Percentiles rank a stretch among this genome's conserved stretches.
phyloP scores from a whole-genome alignment of 495 filamentous ascomycete genomes.

The Acidomyces sp. region DNA sequence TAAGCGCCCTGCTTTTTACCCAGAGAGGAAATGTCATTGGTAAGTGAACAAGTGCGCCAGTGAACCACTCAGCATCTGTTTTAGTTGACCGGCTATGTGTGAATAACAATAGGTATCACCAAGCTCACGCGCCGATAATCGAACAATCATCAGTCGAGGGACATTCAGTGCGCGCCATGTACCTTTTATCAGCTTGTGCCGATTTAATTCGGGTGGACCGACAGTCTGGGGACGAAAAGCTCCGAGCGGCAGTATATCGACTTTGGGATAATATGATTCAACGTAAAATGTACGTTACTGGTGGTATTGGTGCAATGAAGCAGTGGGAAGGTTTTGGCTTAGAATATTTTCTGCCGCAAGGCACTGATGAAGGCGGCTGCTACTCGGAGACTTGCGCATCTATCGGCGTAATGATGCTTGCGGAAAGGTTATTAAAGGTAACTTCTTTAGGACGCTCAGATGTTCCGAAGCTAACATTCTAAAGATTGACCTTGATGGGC shows the following conservation, averaged over 20 bases:
- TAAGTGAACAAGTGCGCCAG: too few species aligned
- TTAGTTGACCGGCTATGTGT: too few species aligned
- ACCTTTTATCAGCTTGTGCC: slow-evolving; percentile 35
- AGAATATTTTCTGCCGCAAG: slow-evolving; percentile 44
- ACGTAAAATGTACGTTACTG: slow-evolving; percentile 48
- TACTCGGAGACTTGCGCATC: slow-evolving; percentile 50
- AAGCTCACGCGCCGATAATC: slow-evolving; percentile 42
- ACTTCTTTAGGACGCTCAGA: background rate
- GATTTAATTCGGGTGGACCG: slow-evolving; percentile 29
- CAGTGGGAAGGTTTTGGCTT: slow-evolving; percentile 52
- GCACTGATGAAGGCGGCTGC: slow-evolving; percentile 46
- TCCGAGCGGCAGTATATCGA: slow-evolving; percentile 27
- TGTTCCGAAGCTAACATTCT: background rate
- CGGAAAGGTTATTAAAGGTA: slow-evolving; percentile 39
- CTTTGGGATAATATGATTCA: slow-evolving; percentile 47
- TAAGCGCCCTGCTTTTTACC: slow-evolving; percentile 34
- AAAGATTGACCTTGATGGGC: slow-evolving; percentile 37
- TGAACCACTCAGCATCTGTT: too few species aligned
- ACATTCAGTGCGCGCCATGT: slow-evolving; percentile 48
- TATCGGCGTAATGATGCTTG: slow-evolving; percentile 49
- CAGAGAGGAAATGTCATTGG: slow-evolving; percentile 17
- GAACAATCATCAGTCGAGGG: slow-evolving; percentile 44
- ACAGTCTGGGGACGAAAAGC: slow-evolving; percentile 16
- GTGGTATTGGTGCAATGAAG: slow-evolving; percentile 45
- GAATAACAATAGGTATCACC: slow-evolving; percentile 38